Evolutionary conservation across 352 stramenopile species (phyloP), one percentile per base, ranked within the genome.

Genomic region (Bremia lactucae): DNA sequence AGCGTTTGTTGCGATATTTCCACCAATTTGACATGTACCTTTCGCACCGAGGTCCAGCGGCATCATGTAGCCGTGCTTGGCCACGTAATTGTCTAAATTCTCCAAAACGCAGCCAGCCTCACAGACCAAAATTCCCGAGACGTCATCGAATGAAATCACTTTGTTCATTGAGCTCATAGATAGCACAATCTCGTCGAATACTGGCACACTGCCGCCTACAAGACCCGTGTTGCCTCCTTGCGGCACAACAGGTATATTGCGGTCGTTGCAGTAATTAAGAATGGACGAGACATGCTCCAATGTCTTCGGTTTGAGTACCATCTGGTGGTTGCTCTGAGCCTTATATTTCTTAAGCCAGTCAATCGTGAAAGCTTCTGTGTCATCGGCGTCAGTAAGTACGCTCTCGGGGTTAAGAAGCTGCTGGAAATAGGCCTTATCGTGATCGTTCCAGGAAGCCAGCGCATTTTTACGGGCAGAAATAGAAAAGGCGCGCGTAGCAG

Each of bases 181-280:
- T 10, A 99, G 56, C 45, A 99, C 79, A 36, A 99, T 83, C 71
- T 98, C 93, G 53, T 96, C 72, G 33, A 78, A 68, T n/a, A 94
- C 64, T 0, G 85, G 82, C 18, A 96, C 72, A 19, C 74, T 85
- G 28, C 94, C 94, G 28, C 96, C 95, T 7, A 98, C 95, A n/a
- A 99, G 72, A 0, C 93, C 88, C 16, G 96, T 98, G 64, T 98
- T 98, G 35, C 96, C 96, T 42, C 87, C 94, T 58, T 98, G 95
- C 4, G 95, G 88, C 14, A 98, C 91, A 7, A 99, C 76, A 0
- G 85, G 58, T 21, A 99, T 60, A 6, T 65, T 55, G 29, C 82
- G 65, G 20, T 88, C 57, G 59, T 96, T 77, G 63, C 94, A 98
- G 63, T 98, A 95, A 49, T 73, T 64, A 25, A 99, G 69, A 16